phyloP scores from a whole-genome alignment of 129 eudicot species.

The Chrysanthemum makinoi region DNA sequence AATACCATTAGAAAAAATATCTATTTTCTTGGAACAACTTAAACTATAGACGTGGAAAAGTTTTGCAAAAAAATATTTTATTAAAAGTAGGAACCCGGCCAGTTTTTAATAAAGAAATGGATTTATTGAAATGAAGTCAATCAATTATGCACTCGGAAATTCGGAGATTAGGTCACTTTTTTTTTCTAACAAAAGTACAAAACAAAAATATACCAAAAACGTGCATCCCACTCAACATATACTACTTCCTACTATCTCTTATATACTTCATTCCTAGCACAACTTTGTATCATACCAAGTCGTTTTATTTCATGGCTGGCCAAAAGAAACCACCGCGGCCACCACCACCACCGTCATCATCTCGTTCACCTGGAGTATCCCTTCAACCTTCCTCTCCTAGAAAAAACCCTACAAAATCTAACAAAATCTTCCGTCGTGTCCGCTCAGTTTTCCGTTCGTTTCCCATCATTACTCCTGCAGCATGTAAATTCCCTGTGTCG shows the following conservation, averaged over 20 bases:
- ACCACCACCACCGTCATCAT: slow-evolving; percentile 42
- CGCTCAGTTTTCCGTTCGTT: slow-evolving; percentile 72
- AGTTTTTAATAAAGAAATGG: background rate
- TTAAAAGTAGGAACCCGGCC: too few relatives aligned
- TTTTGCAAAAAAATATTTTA: too few relatives aligned
- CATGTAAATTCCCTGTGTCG: slow-evolving; percentile 72
- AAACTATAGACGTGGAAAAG: too few relatives aligned
- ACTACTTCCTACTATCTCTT: slow-evolving; percentile 17
- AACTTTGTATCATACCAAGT: slow-evolving; percentile 15
- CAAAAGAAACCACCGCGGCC: slow-evolving; percentile 27
- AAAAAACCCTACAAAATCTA: slow-evolving; percentile 53
- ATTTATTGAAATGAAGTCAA: slow-evolving; percentile 30
- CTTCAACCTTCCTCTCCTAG: slow-evolving; percentile 61
- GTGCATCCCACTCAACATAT: slow-evolving; percentile 37
- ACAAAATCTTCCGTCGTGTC: slow-evolving; percentile 50
- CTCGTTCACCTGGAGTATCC: slow-evolving; percentile 37
- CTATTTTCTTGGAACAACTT: too few relatives aligned
- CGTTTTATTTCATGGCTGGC: slow-evolving; percentile 32
- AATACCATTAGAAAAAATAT: too few relatives aligned
- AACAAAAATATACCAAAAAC: slow-evolving; percentile 22
- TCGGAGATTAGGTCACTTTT: slow-evolving; percentile 10
- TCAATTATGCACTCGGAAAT: slow-evolving; percentile 16
- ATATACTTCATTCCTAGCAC: slow-evolving; percentile 25
- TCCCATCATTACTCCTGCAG: slow-evolving; percentile 71
- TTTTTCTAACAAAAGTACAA: background rate